Evolutionary conservation across 306 rosid genomes (phyloP).

Genomic region (Begonia fuchsioides): DNA sequence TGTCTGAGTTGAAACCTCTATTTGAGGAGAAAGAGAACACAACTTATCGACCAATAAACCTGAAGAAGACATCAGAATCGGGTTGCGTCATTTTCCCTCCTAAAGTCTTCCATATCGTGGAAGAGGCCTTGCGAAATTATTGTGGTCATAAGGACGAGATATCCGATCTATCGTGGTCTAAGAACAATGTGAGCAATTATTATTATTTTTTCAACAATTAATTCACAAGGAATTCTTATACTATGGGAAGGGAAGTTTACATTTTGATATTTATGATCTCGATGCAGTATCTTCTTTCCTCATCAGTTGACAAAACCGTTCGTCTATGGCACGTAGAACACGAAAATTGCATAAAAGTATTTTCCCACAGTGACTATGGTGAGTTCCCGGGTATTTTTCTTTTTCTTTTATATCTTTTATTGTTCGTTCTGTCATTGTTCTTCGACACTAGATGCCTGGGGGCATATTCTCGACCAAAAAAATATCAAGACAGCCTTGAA

Average conservation of each 20-base stretch:
- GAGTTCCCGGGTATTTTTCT: constrained; percentile 6
- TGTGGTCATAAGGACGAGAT: constrained; percentile 56
- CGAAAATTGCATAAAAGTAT: constrained; percentile 47
- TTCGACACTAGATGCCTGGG: too few species aligned
- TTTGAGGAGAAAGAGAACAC: constrained; percentile 34
- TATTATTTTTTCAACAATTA: too few species aligned
- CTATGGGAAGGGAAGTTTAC: too few species aligned
- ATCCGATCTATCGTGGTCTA: constrained; percentile 84
- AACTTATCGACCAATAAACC: constrained; percentile 17
- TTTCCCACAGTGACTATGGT: constrained; percentile 74
- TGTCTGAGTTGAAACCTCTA: constrained; percentile 31
- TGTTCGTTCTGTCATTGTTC: too few species aligned
- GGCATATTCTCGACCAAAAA: too few species aligned
- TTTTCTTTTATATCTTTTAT: background rate
- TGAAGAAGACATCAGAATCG: constrained; percentile 41
- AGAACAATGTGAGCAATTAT: constrained; percentile 13
- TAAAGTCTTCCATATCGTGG: constrained; percentile 43
- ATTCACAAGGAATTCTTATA: too few species aligned
- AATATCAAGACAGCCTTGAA: too few species aligned
- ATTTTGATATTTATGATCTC: background rate
- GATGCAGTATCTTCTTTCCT: constrained; percentile 68
- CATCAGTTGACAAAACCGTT: constrained; percentile 71
- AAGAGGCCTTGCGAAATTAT: constrained; percentile 64
- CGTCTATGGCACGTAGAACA: constrained; percentile 78
- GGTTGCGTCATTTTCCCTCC: constrained; percentile 70